phyloP scores from a whole-genome alignment of 2,329 filamentous ascomycete species.

The Aspergillus sp. region DNA sequence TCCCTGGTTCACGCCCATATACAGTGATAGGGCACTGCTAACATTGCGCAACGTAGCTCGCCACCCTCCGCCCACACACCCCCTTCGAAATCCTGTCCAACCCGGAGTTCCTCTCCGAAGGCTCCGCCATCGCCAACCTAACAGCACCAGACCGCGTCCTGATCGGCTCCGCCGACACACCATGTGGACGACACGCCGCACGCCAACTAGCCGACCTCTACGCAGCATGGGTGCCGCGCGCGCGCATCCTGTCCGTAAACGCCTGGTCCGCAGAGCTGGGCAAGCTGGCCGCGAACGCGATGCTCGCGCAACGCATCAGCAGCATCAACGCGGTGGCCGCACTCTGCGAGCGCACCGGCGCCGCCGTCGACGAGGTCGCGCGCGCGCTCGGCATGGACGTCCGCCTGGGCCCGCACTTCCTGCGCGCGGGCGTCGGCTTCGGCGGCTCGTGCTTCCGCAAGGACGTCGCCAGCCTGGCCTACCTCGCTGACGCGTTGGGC shows the following conservation, averaged over 20 bases:
- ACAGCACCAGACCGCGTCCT: constrained; percentile 70
- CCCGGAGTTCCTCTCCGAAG: constrained; percentile 77
- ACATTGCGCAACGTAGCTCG: constrained; percentile 18
- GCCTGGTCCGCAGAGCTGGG: constrained; percentile 75
- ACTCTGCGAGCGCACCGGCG: constrained; percentile 73
- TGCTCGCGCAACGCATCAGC: constrained; percentile 77
- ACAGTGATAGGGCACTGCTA: too few relatives aligned
- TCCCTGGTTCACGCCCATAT: too few relatives aligned
- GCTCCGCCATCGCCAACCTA: constrained; percentile 71
- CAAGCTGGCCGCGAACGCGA: constrained; percentile 76
- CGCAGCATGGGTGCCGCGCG: constrained; percentile 65
- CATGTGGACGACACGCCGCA: constrained; percentile 61
- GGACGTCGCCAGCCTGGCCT: constrained; percentile 71
- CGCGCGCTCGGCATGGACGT: constrained; percentile 66
- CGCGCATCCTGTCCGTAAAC: constrained; percentile 69
- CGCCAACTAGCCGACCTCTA: constrained; percentile 65
- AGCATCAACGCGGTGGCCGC: constrained; percentile 81
- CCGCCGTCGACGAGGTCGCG: constrained; percentile 72
- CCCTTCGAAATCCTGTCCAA: constrained; percentile 77
- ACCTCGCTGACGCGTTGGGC: constrained; percentile 69
- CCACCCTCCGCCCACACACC: constrained; percentile 54
- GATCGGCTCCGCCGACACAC: constrained; percentile 67
- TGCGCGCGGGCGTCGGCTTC: constrained; percentile 74
- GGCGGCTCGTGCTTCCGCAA: constrained; percentile 82
- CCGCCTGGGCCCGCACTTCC: constrained; percentile 70